A percentile compares a stretch with the other conserved stretches of the same genome.
Conservation (phyloP, 164 flowering plant species). For the Brasenia schreberi region DNA sequence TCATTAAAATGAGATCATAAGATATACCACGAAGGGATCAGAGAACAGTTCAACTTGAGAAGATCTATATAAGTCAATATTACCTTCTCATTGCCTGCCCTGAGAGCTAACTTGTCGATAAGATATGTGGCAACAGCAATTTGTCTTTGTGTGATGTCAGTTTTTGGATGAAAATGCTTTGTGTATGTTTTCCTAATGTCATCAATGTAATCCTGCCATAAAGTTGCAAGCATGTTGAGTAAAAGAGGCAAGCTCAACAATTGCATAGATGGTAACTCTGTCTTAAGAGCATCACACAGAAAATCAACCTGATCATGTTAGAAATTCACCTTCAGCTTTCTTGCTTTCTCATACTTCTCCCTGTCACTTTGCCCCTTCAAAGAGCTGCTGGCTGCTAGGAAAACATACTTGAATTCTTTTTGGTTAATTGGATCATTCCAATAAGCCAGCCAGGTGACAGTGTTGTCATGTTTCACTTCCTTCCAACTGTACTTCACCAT, state of each 20-base stretch:
- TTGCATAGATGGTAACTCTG: no score
- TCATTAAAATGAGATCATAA: no score
- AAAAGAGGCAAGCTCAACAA: no score
- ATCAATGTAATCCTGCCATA: constrained; percentile 57
- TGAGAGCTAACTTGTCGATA: constrained; percentile 93
- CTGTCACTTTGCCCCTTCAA: constrained; percentile 98
- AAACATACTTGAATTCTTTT: constrained; percentile 90
- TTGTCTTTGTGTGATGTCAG: constrained; percentile 52
- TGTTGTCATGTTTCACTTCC: constrained; percentile 93
- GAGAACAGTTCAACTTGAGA: no score
- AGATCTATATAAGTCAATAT: neutral
- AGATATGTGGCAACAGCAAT: constrained; percentile 98
- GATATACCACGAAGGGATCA: no score
- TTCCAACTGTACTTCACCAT: constrained; percentile 65
- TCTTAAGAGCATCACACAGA: no score
- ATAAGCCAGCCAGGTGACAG: constrained; percentile 98
- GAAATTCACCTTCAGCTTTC: constrained; percentile 56
- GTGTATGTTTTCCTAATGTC: constrained; percentile 71
- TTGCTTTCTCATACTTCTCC: constrained; percentile 98
- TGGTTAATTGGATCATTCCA: constrained; percentile 98
- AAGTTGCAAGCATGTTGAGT: constrained; percentile 2
- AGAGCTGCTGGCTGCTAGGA: constrained; percentile 95
- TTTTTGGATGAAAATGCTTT: constrained; percentile 47
- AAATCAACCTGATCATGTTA: neutral
- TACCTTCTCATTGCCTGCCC: constrained; percentile 99